Percentiles rank a stretch among this genome's conserved stretches.
Evolutionary conservation across 2,329 filamentous ascomycete species (phyloP).

Genomic region (Sporothrix brunneoviolacea): DNA sequence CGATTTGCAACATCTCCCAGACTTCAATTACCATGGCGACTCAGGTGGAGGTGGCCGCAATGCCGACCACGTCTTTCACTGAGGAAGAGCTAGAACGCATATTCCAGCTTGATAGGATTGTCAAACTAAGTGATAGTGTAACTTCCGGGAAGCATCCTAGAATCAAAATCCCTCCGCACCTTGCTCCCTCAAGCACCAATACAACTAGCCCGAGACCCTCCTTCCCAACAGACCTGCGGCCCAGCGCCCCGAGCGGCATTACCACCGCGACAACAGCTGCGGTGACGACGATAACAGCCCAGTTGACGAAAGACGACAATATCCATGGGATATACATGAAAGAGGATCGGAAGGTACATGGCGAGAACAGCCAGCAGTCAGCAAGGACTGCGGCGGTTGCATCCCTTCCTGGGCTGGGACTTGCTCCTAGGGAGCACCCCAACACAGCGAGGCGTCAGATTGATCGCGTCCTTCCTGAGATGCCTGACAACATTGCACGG

Average conservation of each 20-base stretch:
- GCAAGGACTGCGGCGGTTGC: slow-evolving; percentile 21
- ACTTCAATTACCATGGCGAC: slow-evolving; percentile 16
- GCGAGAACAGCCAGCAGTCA: slow-evolving; percentile 31
- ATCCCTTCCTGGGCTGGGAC: slow-evolving; percentile 21
- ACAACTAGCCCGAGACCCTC: slow-evolving; percentile 19
- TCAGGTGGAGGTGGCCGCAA: slow-evolving; percentile 12
- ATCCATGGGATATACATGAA: not conserved
- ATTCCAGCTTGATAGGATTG: slow-evolving; percentile 69
- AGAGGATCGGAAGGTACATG: slow-evolving; percentile 30
- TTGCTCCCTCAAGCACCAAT: slow-evolving; percentile 16
- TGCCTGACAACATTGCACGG: slow-evolving; percentile 76
- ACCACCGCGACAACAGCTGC: too few species aligned
- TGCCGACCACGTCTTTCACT: slow-evolving; percentile 22
- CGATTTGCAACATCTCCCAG: not conserved
- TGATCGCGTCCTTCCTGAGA: slow-evolving; percentile 63
- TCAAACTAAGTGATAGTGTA: slow-evolving; percentile 73
- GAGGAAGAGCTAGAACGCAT: slow-evolving; percentile 51
- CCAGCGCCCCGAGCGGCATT: not conserved
- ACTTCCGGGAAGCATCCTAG: slow-evolving; percentile 67
- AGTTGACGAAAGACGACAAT: not conserved
- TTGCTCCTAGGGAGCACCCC: not conserved
- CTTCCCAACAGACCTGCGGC: slow-evolving; percentile 4
- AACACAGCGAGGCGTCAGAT: not conserved
- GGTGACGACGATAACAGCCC: not conserved
- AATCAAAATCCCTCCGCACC: slow-evolving; percentile 48